Evolutionary conservation across 352 stramenopile species (phyloP).

Genomic region (Globisporangium carolinianum): DNA sequence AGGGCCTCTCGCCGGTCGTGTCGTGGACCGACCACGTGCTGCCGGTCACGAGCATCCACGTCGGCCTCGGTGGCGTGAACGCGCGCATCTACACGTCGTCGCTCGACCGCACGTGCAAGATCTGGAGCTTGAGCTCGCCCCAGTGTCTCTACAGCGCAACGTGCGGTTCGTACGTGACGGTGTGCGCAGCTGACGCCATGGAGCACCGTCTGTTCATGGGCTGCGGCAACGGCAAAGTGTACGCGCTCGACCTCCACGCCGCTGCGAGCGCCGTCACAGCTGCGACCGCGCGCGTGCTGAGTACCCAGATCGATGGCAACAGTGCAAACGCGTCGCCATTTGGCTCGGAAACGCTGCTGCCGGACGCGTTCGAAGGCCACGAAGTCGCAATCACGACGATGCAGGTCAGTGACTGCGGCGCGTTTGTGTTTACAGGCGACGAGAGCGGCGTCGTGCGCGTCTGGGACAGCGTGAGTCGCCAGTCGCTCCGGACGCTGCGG

Average conservation of each 20-base stretch:
- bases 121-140: constrained; percentile 49
- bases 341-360: constrained; percentile 32
- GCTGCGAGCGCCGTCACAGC: constrained; percentile 45
- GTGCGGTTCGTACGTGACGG: constrained; percentile 64
- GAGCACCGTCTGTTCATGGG: constrained; percentile 69
- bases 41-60: constrained; percentile 62
- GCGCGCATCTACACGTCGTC: constrained; percentile 70
- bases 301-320: constrained; percentile 10
- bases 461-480: constrained; percentile 60
- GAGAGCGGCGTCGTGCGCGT: constrained; percentile 50
- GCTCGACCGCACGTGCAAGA: constrained; percentile 72
- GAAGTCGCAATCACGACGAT: constrained; percentile 50
- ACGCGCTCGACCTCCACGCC: constrained; percentile 58
- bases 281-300: constrained; percentile 41
- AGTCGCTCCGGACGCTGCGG: constrained; percentile 59
- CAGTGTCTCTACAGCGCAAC: constrained; percentile 63
- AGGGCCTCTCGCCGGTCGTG: constrained; percentile 42
- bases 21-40: constrained; percentile 79
- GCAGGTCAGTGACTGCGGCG: constrained; percentile 48
- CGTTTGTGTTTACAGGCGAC: constrained; percentile 57
- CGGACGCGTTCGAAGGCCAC: constrained; percentile 60
- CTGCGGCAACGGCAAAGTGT: constrained; percentile 66
- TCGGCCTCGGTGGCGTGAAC: constrained; percentile 57
- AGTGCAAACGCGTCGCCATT: constrained; percentile 17
- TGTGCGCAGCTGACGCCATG: constrained; percentile 46